These are phyloP conservation scores for Iris macrosiphon DNA, from an alignment of 106 monocot genomes.

Conservation along the genomic window DNA sequence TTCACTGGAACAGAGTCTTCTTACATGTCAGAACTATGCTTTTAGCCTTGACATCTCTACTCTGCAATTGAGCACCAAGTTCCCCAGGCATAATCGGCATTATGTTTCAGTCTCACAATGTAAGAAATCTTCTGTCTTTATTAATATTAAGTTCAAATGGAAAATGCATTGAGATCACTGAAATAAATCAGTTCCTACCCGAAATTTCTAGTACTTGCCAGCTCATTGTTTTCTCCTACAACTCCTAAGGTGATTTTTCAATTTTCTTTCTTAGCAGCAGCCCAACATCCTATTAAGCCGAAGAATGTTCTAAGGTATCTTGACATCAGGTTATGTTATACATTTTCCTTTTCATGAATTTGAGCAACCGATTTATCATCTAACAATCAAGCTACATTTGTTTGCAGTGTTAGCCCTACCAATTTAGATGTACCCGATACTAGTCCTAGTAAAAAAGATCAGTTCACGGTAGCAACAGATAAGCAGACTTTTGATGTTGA, in stretches of 20 bases:
- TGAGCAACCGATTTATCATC: not conserved
- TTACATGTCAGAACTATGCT: conserved; percentile 41
- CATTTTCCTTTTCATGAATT: not conserved
- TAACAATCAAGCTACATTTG: not conserved
- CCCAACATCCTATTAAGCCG: not conserved
- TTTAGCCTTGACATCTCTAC: conserved; percentile 18
- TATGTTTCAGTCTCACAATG: conserved; percentile 37
- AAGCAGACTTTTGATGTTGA: not conserved
- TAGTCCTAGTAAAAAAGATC: not conserved
- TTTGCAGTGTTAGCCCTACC: not conserved
- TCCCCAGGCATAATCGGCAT: conserved; percentile 17
- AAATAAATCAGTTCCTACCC: not conserved
- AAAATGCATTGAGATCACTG: not conserved
- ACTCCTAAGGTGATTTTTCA: not conserved
- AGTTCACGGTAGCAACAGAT: not conserved
- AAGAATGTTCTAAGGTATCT: conserved; percentile 5
- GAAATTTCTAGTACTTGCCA: not conserved
- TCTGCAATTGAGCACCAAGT: conserved; percentile 11
- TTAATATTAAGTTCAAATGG: not conserved
- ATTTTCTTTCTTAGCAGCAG: conserved; percentile 1
- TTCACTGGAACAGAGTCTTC: conserved; percentile 30
- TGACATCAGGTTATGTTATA: too few species aligned
- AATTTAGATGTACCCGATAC: not conserved
- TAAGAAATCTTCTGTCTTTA: conserved; percentile 1
- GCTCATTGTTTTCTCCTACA: not conserved